A percentile compares a stretch with the other conserved stretches of the same genome.
phyloP scores from a whole-genome alignment of 208 protist species.

The Entamoeba histolytica region DNA sequence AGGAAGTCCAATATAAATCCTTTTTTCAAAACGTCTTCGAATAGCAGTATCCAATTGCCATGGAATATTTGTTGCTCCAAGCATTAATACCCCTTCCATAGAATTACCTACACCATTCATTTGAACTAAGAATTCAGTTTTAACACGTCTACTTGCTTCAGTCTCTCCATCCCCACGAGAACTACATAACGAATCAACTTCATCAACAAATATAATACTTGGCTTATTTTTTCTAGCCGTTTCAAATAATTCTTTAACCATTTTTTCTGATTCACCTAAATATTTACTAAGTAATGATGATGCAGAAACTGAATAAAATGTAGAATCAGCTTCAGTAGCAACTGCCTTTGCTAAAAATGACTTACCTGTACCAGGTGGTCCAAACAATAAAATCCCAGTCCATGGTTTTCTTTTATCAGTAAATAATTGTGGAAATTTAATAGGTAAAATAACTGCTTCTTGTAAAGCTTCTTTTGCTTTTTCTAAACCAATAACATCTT shows the following conservation, averaged over 20 bases:
- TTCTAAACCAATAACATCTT: conserved; percentile 71
- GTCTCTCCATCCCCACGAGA: conserved; percentile 54
- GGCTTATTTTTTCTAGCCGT: conserved; percentile 66
- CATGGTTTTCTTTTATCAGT: conserved; percentile 56
- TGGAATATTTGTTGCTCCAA: conserved; percentile 59
- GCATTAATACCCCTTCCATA: conserved; percentile 36
- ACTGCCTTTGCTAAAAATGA: conserved; percentile 54
- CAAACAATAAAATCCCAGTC: conserved; percentile 67
- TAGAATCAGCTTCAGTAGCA: conserved; percentile 57
- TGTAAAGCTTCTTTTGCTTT: conserved; percentile 72
- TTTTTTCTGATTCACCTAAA: conserved; percentile 81
- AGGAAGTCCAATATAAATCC: conserved; percentile 64
- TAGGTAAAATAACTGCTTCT: conserved; percentile 78
- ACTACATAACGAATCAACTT: conserved; percentile 85
- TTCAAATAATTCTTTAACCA: conserved; percentile 80
- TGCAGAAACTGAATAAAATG: conserved; percentile 45
- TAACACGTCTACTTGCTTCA: conserved; percentile 72
- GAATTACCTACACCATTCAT: conserved; percentile 48
- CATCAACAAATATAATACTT: conserved; percentile 98
- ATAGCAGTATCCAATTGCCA: conserved; percentile 59
- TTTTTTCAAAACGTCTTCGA: conserved; percentile 46
- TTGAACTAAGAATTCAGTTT: conserved; percentile 94
- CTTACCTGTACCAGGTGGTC: conserved; percentile 62
- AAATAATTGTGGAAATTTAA: conserved; percentile 80
- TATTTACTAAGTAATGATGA: conserved; percentile 52